Evolutionary conservation across 208 protist species (phyloP).

Genomic region (Endotrypanum monterogeii): DNA sequence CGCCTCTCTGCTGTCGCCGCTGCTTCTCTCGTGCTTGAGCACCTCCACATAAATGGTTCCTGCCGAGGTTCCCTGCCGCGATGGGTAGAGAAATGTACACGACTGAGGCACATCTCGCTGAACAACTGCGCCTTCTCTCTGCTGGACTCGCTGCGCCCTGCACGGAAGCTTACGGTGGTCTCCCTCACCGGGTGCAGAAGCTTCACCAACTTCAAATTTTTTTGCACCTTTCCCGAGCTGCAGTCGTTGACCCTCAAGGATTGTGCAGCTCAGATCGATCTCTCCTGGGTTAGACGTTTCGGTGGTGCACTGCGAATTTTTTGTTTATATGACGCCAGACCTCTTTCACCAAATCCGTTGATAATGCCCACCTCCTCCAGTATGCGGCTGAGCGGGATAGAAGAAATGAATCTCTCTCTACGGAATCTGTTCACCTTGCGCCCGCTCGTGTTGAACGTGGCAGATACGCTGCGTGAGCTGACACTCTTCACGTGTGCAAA

Average conservation of each 20-base stretch:
- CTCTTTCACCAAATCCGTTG: background rate
- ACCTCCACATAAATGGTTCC: slow-evolving; percentile 20
- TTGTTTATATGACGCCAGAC: background rate
- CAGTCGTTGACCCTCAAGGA: slow-evolving; percentile 1
- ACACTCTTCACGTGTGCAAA: slow-evolving; percentile 18
- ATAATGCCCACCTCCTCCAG: background rate
- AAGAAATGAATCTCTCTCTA: slow-evolving; percentile 9
- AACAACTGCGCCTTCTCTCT: slow-evolving; percentile 6
- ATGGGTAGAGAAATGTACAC: slow-evolving; percentile 16
- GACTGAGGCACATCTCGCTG: slow-evolving; percentile 7
- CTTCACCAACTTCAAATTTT: slow-evolving; percentile 8
- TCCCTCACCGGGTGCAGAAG: slow-evolving; percentile 10
- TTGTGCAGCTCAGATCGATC: slow-evolving; percentile 8
- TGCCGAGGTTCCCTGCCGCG: slow-evolving; percentile 1
- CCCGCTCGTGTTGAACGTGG: slow-evolving; percentile 6
- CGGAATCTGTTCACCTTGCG: slow-evolving; percentile 2
- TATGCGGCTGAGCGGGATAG: slow-evolving; percentile 3
- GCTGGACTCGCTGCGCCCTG: background rate
- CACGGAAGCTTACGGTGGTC: background rate
- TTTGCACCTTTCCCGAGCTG: slow-evolving; percentile 17
- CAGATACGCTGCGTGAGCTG: slow-evolving; percentile 18
- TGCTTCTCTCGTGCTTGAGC: slow-evolving; percentile 20
- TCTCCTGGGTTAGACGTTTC: slow-evolving; percentile 20
- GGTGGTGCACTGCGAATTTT: slow-evolving; percentile 8
- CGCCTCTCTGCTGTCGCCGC: slow-evolving; percentile 4